A percentile compares a stretch with the other conserved stretches of the same genome.
Conservation (phyloP, 2,329 filamentous ascomycete genomes). For the Cladophialophora exuberans region DNA sequence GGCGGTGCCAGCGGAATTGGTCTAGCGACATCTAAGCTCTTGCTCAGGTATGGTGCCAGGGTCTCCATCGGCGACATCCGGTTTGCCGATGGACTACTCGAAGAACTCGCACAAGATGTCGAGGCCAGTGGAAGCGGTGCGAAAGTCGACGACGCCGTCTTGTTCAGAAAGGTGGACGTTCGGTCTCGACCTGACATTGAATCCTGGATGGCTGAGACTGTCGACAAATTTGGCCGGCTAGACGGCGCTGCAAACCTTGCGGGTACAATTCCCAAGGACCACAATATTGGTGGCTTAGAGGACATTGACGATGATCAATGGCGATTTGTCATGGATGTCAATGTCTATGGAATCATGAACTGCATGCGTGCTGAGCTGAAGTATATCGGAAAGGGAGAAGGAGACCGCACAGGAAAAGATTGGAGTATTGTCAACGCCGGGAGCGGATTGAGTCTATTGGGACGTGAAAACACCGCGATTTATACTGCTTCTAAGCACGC, state of each 20-base stretch:
- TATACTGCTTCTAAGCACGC: constrained; percentile 58
- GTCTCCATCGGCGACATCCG: constrained; percentile 22
- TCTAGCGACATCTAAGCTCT: constrained; percentile 66
- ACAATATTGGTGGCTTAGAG: constrained; percentile 34
- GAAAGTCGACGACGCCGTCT: not conserved
- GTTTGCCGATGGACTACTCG: constrained; percentile 5
- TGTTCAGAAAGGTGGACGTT: constrained; percentile 38
- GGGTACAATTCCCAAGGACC: constrained; percentile 32
- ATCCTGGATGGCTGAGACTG: constrained; percentile 42
- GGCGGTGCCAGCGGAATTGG: constrained; percentile 78
- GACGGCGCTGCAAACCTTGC: constrained; percentile 48
- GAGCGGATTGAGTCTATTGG: constrained; percentile 42
- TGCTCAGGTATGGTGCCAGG: constrained; percentile 15
- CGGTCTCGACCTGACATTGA: constrained; percentile 27
- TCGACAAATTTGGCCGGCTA: constrained; percentile 38
- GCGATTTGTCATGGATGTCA: constrained; percentile 44
- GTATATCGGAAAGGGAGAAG: constrained; percentile 41
- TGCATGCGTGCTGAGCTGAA: constrained; percentile 46
- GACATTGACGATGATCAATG: constrained; percentile 43
- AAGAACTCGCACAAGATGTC: not conserved
- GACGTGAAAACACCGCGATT: constrained; percentile 42
- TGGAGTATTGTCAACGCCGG: constrained; percentile 47
- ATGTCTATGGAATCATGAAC: constrained; percentile 46
- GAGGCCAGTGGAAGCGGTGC: no score
- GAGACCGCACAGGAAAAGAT: not conserved